A percentile compares a stretch with the other conserved stretches of the same genome.
Evolutionary conservation across 2,329 filamentous ascomycete genomes (phyloP).

Genomic region (Pyrenophora teres): DNA sequence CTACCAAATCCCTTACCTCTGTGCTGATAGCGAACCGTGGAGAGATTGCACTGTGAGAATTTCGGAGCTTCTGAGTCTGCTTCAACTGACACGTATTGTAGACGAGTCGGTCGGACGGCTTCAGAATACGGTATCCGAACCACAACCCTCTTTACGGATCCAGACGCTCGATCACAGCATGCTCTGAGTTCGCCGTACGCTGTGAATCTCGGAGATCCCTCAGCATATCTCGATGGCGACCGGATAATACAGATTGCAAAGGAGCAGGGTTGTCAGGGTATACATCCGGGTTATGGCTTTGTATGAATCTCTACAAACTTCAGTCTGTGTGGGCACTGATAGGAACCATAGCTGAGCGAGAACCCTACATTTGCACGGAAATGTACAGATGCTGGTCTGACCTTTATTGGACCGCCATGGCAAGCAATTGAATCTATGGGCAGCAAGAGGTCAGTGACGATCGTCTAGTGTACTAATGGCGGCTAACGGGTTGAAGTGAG

Average conservation of each 20-base stretch:
- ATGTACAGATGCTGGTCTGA: conserved; percentile 85
- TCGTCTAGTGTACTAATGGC: not conserved
- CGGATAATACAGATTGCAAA: conserved; percentile 89
- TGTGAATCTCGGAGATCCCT: conserved; percentile 79
- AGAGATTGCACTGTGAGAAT: conserved; percentile 78
- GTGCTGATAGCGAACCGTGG: conserved; percentile 96
- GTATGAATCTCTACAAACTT: conserved; percentile 43
- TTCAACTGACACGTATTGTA: conserved; percentile 27
- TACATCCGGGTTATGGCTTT: conserved; percentile 96
- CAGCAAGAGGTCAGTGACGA: conserved; percentile 71
- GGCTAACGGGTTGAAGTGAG: conserved; percentile 51
- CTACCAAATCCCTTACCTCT: conserved; percentile 62
- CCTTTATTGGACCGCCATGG: conserved; percentile 89
- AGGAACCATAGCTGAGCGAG: conserved; percentile 67
- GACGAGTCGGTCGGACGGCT: conserved; percentile 85
- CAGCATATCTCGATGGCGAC: conserved; percentile 90
- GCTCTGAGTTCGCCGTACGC: conserved; percentile 82
- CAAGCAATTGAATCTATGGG: conserved; percentile 83
- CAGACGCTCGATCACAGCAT: conserved; percentile 86
- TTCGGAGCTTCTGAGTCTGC: not conserved
- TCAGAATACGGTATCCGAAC: conserved; percentile 86
- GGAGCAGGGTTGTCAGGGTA: conserved; percentile 81
- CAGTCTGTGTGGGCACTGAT: conserved; percentile 15
- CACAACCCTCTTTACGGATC: conserved; percentile 93
- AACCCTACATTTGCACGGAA: conserved; percentile 88